A percentile compares a stretch with the other conserved stretches of the same genome.
Conservation (phyloP, 2,329 filamentous ascomycete genomes). For the Penicillium occitanis region DNA sequence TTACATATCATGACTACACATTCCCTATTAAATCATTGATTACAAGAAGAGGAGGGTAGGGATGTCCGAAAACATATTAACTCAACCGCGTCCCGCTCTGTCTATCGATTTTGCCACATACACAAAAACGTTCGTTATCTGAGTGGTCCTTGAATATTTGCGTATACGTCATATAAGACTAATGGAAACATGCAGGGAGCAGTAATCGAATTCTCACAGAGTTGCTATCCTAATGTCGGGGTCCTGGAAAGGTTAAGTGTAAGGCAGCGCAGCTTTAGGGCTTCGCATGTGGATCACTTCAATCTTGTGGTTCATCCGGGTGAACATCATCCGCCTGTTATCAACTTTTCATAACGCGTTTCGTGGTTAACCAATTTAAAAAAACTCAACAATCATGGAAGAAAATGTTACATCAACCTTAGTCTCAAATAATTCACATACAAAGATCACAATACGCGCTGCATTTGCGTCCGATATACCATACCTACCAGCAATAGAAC, state of each 20-base stretch:
- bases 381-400: not conserved
- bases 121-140: not conserved
- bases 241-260: not conserved
- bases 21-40: no score
- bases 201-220: not conserved
- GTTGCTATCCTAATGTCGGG: not conserved
- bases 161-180: not conserved
- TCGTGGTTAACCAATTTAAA: not conserved
- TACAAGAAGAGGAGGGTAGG: no score
- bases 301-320: not conserved
- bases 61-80: no score
- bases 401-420: not conserved
- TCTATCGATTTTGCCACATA: no score
- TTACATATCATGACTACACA: no score
- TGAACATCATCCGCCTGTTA: not conserved
- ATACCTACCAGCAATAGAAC: slow-evolving; percentile 15
- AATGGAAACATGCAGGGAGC: not conserved
- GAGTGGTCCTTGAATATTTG: not conserved
- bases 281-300: not conserved
- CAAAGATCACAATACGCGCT: not conserved
- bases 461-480: slow-evolving; percentile 4
- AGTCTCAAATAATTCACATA: no score
- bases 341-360: not conserved
- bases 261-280: no score
- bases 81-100: no score